Percentiles rank a stretch among this genome's conserved stretches.
Evolutionary conservation across 306 rosid genomes (phyloP).

Genomic region (Oxytropis ochrocephala): DNA sequence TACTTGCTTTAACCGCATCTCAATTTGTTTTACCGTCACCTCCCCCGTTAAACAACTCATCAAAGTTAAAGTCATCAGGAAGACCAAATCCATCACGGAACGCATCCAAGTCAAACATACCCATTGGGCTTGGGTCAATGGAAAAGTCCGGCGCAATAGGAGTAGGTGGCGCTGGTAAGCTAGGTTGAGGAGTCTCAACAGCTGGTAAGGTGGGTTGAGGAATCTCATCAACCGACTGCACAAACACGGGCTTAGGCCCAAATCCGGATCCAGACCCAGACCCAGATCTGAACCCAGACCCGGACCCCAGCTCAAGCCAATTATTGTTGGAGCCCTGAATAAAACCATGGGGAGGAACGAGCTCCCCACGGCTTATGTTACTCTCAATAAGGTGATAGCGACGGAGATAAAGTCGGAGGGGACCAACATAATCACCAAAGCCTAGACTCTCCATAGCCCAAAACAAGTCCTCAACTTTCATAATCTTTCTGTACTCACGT

Average conservation of each 20-base stretch:
- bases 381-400: not conserved
- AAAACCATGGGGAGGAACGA: not conserved
- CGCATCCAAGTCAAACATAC: not conserved
- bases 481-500: not conserved
- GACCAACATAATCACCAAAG: not conserved
- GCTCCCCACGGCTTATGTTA: not conserved
- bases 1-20: not conserved
- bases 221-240: not conserved
- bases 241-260: not conserved
- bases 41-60: not conserved
- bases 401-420: not conserved
- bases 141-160: not conserved
- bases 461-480: not conserved
- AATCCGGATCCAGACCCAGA: not conserved
- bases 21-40: not conserved
- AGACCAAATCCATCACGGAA: not conserved
- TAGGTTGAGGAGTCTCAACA: no score
- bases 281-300: not conserved
- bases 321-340: not conserved
- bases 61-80: not conserved
- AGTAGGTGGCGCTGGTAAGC: not conserved
- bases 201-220: not conserved
- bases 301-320: not conserved
- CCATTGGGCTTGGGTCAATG: not conserved
- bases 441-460: not conserved